Percentiles rank a stretch among this genome's conserved stretches.
Evolutionary conservation across 345 rosid genomes (phyloP).

Genomic region (Citrus cavaleriei): DNA sequence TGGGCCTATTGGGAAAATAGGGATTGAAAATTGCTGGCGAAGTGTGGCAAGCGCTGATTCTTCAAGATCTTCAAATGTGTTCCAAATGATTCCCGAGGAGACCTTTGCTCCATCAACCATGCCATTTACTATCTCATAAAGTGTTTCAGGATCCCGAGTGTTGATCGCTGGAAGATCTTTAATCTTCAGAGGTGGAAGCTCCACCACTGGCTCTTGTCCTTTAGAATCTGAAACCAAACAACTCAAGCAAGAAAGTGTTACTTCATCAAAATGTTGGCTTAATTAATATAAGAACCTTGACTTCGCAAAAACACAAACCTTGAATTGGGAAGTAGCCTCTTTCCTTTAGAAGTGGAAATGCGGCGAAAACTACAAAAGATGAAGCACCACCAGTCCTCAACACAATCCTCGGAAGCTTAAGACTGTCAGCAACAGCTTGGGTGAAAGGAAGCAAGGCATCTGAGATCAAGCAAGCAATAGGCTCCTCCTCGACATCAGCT

Average conservation of each 20-base stretch:
- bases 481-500: slow-evolving; percentile 9
- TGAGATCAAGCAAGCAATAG: slow-evolving; percentile 20
- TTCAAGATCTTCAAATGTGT: slow-evolving; percentile 31
- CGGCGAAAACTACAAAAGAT: slow-evolving; percentile 26
- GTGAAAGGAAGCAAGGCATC: slow-evolving; percentile 29
- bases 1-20: slow-evolving; percentile 34
- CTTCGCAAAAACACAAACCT: slow-evolving; percentile 6
- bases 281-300: neutral
- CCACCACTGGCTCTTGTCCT: slow-evolving; percentile 18
- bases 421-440: slow-evolving; percentile 24
- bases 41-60: neutral
- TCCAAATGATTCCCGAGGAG: slow-evolving; percentile 30
- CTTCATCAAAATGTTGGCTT: neutral
- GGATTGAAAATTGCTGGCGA: slow-evolving; percentile 4
- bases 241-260: neutral
- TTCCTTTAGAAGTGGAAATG: slow-evolving; percentile 28
- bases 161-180: slow-evolving; percentile 22
- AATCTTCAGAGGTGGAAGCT: slow-evolving; percentile 27
- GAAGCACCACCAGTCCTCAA: slow-evolving; percentile 30
- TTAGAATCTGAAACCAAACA: slow-evolving; percentile 4
- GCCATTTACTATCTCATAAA: neutral
- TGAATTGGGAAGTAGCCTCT: slow-evolving; percentile 32
- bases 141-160: neutral
- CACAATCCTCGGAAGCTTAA: slow-evolving; percentile 25
- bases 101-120: slow-evolving; percentile 11